Conservation (phyloP, 2,329 filamentous ascomycete genomes). For the Neonectria hederae region DNA sequence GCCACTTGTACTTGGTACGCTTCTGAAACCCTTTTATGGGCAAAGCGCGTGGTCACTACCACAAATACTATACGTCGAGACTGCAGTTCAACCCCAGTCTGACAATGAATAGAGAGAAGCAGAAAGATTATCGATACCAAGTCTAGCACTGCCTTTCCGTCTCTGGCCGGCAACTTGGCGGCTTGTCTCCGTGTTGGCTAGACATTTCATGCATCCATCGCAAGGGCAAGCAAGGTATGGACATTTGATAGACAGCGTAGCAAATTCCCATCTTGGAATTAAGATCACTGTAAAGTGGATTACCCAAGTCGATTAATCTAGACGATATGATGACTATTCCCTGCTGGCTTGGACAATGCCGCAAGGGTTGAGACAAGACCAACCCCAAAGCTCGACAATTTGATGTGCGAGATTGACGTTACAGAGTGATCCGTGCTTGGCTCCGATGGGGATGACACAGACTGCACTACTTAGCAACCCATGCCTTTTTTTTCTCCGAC, state of each 20-base stretch:
- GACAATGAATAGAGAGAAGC: too few relatives aligned
- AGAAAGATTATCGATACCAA: background rate
- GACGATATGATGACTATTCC: background rate
- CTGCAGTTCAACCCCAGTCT: background rate
- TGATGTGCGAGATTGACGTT: background rate
- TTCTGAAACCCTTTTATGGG: constrained; percentile 13
- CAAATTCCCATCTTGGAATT: background rate
- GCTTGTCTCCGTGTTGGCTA: background rate
- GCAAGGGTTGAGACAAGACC: background rate
- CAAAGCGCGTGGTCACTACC: background rate
- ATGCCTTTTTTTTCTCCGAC: background rate
- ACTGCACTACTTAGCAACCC: background rate
- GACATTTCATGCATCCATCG: background rate
- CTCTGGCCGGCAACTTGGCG: background rate
- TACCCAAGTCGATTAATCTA: background rate
- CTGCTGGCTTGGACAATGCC: background rate
- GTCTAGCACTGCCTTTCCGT: background rate
- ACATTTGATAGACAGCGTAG: too few relatives aligned
- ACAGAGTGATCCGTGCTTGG: background rate
- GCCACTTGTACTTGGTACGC: constrained; percentile 9
- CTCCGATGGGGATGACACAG: background rate
- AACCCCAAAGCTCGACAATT: background rate
- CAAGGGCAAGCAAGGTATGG: too few relatives aligned
- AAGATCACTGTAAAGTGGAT: background rate
- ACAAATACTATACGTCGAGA: background rate